phyloP scores from a whole-genome alignment of 768 basidiomycete genomes.

The Lactarius tabidus region DNA sequence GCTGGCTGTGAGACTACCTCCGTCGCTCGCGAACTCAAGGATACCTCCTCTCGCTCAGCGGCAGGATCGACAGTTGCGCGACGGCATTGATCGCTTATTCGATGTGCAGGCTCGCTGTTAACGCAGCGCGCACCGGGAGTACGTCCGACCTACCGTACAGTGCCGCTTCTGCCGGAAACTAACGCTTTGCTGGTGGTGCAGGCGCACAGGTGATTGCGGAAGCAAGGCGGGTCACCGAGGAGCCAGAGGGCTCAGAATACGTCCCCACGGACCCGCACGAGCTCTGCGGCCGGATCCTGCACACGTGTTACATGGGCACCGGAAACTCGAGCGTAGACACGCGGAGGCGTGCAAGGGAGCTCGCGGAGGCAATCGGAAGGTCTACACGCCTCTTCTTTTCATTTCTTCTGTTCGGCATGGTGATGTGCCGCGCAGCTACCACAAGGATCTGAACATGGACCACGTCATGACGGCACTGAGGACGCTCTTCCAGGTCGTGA shows the following conservation, averaged over 20 bases:
- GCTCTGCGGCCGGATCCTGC: slow-evolving; percentile 83
- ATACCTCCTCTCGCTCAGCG: slow-evolving; percentile 92
- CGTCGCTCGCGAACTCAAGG: slow-evolving; percentile 90
- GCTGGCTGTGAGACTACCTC: slow-evolving; percentile 99
- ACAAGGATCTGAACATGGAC: slow-evolving; percentile 96
- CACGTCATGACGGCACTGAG: slow-evolving; percentile 78
- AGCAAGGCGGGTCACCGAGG: slow-evolving; percentile 84
- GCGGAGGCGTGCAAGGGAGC: slow-evolving; percentile 75
- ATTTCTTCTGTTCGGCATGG: neutral
- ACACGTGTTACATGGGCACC: slow-evolving; percentile 99
- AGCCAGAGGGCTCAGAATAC: slow-evolving; percentile 76
- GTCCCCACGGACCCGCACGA: slow-evolving; percentile 84
- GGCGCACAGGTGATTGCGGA: slow-evolving; percentile 88
- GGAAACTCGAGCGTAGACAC: slow-evolving; percentile 92
- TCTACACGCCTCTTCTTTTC: slow-evolving; percentile 58
- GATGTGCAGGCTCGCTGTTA: slow-evolving; percentile 89
- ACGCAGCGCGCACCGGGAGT: slow-evolving; percentile 75
- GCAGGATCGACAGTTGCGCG: slow-evolving; percentile 96
- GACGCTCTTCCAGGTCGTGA: slow-evolving; percentile 79
- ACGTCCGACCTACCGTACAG: slow-evolving; percentile 26
- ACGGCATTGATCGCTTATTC: slow-evolving; percentile 94
- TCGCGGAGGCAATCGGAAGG: slow-evolving; percentile 89
- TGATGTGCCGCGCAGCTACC: slow-evolving; percentile 56
- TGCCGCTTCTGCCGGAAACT: neutral
- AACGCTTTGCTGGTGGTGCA: neutral